Evolutionary conservation across 2,329 filamentous ascomycete genomes (phyloP).

Genomic region (Fusarium coicis): DNA sequence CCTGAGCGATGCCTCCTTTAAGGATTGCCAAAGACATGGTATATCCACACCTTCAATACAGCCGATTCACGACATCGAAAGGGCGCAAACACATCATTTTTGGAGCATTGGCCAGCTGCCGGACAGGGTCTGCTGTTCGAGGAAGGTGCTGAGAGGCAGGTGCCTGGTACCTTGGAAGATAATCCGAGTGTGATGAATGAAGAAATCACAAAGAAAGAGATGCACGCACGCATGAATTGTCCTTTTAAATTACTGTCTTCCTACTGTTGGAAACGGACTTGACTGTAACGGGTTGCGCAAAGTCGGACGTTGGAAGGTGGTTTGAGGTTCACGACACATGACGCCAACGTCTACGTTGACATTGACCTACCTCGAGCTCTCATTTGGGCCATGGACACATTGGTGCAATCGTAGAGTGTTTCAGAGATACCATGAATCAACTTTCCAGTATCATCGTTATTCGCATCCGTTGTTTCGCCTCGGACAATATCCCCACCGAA

Average conservation of each 20-base stretch:
- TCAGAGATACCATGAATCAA: accelerated
- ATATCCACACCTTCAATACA: no score
- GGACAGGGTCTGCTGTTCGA: accelerated
- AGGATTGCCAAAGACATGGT: accelerated
- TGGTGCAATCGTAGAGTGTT: accelerated
- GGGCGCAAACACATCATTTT: neutral
- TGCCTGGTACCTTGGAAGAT: neutral
- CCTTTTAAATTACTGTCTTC: neutral
- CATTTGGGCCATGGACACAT: neutral
- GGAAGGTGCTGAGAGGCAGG: accelerated
- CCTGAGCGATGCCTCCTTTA: neutral
- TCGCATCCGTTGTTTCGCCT: neutral
- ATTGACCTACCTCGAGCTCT: neutral
- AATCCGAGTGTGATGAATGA: neutral
- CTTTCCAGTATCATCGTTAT: accelerated
- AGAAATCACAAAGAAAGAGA: neutral
- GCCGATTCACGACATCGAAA: accelerated
- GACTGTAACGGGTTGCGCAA: neutral
- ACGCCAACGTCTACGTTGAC: neutral
- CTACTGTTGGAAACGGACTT: neutral
- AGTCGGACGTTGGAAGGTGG: neutral
- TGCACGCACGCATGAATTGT: accelerated
- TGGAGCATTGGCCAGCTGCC: neutral
- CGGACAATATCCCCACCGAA: neutral
- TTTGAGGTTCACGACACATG: neutral